These are phyloP conservation scores for Apiospora rasikravindrae DNA, from an alignment of 2,329 filamentous ascomycete genomes.

Conservation along the genomic window DNA sequence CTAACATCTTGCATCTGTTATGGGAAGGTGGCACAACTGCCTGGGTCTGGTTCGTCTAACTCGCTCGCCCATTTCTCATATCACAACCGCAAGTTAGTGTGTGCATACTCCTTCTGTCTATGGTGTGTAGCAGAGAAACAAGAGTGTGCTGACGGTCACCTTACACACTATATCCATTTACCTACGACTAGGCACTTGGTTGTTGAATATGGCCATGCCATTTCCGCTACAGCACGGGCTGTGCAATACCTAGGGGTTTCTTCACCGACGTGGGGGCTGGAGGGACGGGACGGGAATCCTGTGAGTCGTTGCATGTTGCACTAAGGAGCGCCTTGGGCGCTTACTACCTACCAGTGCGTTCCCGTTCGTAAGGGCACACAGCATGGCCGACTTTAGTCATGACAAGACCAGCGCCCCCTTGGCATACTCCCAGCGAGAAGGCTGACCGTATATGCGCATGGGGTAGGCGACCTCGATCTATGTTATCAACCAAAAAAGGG, in stretches of 20 bases:
- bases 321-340: conserved; percentile 7
- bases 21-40: conserved; percentile 5
- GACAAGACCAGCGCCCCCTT: neutral
- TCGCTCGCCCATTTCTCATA: neutral
- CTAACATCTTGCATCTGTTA: neutral
- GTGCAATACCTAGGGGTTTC: neutral
- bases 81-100: neutral
- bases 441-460: neutral
- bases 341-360: neutral
- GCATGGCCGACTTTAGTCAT: neutral
- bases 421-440: neutral
- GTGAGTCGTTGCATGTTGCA: conserved; percentile 7
- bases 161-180: neutral
- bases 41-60: neutral
- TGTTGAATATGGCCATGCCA: neutral
- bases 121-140: neutral
- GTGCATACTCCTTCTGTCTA: neutral
- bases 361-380: neutral
- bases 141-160: too few species aligned
- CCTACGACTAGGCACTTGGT: neutral
- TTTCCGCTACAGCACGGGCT: neutral
- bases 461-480: neutral
- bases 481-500: neutral
- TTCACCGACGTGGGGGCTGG: neutral
- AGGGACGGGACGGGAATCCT: conserved; percentile 6